Conservation (phyloP, 1,139 yeast species). For the Blastobotrys indianensis region DNA sequence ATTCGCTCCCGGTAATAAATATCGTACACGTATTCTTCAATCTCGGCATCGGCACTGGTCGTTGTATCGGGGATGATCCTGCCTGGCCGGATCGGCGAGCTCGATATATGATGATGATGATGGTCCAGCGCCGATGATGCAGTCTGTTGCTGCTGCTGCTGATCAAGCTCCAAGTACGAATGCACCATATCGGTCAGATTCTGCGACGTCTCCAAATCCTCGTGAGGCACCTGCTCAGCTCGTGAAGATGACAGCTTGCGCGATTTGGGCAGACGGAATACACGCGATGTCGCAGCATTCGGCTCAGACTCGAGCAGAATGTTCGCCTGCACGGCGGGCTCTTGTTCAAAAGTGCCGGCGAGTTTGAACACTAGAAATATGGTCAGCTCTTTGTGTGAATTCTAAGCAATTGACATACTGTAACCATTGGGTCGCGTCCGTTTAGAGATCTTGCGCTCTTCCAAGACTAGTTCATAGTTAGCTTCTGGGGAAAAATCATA, state of each 20-base stretch:
- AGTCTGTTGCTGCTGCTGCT: not conserved
- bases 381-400: not conserved
- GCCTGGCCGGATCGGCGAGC: constrained; percentile 9
- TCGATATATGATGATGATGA: constrained; percentile 12
- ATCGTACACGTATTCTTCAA: constrained; percentile 83
- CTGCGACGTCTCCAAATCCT: constrained; percentile 47
- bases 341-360: constrained; percentile 54
- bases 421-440: constrained; percentile 37
- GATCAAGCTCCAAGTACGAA: constrained; percentile 40
- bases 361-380: constrained; percentile 47
- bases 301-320: constrained; percentile 20
- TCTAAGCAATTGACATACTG: constrained; percentile 24
- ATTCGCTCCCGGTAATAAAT: constrained; percentile 59
- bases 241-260: constrained; percentile 32
- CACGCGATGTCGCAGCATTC: constrained; percentile 16
- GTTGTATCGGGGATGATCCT: constrained; percentile 11
- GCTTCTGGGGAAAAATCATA: constrained; percentile 6
- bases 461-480: constrained; percentile 33
- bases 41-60: constrained; percentile 30
- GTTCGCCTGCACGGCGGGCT: constrained; percentile 24
- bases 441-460: constrained; percentile 31
- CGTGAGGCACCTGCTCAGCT: constrained; percentile 16
- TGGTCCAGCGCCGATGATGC: not conserved
- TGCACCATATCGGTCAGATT: constrained; percentile 66
- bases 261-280: constrained; percentile 19